Conservation (phyloP, 805 yeast species). For the Clavispora carvajalis region DNA sequence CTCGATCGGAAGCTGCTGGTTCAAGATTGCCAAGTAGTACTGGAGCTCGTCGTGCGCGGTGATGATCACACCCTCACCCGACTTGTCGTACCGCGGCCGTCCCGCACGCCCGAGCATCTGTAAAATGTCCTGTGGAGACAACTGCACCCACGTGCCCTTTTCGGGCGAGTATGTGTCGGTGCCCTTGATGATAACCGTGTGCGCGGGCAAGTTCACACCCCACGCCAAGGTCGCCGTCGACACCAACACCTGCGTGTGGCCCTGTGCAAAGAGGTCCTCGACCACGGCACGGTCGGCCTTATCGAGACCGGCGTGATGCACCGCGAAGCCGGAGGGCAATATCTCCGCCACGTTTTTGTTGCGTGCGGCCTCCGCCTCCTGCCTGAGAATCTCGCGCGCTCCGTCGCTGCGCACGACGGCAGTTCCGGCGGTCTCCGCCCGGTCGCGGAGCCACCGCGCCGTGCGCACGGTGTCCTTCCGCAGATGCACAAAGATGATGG, state of each 20-base stretch:
- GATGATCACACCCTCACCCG: slow-evolving; percentile 91
- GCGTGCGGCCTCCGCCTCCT: slow-evolving; percentile 55
- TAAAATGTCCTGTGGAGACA: slow-evolving; percentile 91
- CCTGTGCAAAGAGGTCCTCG: slow-evolving; percentile 86
- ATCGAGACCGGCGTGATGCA: slow-evolving; percentile 88
- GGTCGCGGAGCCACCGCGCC: slow-evolving; percentile 67
- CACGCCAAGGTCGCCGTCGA: slow-evolving; percentile 84
- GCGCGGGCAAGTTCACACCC: slow-evolving; percentile 84
- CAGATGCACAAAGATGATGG: slow-evolving; percentile 89
- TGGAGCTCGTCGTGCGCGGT: slow-evolving; percentile 83
- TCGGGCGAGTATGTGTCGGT: slow-evolving; percentile 93
- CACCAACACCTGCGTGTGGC: slow-evolving; percentile 70
- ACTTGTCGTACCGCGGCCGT: slow-evolving; percentile 86
- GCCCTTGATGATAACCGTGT: slow-evolving; percentile 80
- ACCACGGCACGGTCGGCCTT: slow-evolving; percentile 68
- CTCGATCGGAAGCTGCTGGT: slow-evolving; percentile 89
- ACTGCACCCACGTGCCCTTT: slow-evolving; percentile 79
- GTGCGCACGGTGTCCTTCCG: slow-evolving; percentile 86
- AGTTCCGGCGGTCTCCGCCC: slow-evolving; percentile 43
- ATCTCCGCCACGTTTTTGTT: slow-evolving; percentile 54
- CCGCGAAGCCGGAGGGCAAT: slow-evolving; percentile 70
- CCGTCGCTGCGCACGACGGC: slow-evolving; percentile 41
- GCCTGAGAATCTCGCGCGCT: slow-evolving; percentile 53
- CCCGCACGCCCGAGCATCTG: slow-evolving; percentile 99
- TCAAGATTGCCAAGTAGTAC: slow-evolving; percentile 83